Base-by-base conservation (phyloP, 83 land plant species). In the Picea abies region DNA sequence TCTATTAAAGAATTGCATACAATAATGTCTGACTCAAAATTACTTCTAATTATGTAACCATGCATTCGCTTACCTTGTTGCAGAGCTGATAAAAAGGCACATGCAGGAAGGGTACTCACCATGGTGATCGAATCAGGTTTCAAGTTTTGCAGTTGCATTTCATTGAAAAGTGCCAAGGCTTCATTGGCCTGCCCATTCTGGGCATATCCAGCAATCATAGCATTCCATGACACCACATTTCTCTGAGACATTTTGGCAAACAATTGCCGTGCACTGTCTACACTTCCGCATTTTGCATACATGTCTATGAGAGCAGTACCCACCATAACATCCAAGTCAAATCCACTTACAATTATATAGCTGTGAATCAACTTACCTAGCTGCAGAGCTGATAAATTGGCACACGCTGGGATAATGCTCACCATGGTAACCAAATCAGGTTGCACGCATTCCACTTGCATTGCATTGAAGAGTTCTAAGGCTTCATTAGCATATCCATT, bases 111-210 rank as follows among this genome's bases (percentile, higher is more conserved):
- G 22, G 81, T 84, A 64, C 62, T 86, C 68, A 88, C 84, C 84
- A 87, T 79, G 5, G 92, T 90, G 8, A 86, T 87, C 15, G 64
- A 86, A 64, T 90, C 91, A 2, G 91, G 93, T 15, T 52, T 76
- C 52, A 76, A 79, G 9, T 65, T 65, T 61, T 62, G 67, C 47
- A 79, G 44, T 63, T 79, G 49, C 81, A 79, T 79, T 63, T 79
- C 67, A 61, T 4, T 9, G 5, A 79, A 62, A 2, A 79, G 68
- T 62, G 41, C 22, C 68, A 79, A 63, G n/a, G 81, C 81, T 63
- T 63, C 68, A 62, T 19, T 32, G n/a, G n/a, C n/a, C n/a, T n/a
- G n/a, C n/a, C n/a, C n/a, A n/a, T n/a, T n/a, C n/a, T n/a, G n/a
- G n/a, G n/a, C n/a, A n/a, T n/a, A n/a, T n/a, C n/a, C n/a, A n/a